Evolutionary conservation across 1,284 basidiomycete species (phyloP).

Genomic region (Wallemia hederae): DNA sequence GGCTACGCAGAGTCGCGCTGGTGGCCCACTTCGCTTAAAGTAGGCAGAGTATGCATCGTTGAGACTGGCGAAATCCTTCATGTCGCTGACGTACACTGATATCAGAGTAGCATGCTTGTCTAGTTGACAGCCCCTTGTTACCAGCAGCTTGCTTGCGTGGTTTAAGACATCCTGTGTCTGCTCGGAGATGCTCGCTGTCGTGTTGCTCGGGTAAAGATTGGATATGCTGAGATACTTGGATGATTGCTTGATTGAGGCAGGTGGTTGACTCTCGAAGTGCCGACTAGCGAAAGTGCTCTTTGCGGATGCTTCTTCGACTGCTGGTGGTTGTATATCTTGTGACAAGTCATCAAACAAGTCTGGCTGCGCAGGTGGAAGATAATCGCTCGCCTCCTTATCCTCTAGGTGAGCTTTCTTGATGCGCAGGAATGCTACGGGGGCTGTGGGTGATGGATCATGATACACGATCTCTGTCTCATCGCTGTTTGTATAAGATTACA

Average conservation of each 20-base stretch:
- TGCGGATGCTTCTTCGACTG: constrained; percentile 1
- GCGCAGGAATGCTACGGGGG: constrained; percentile 61
- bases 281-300: constrained; percentile 1
- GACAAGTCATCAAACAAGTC: constrained; percentile 14
- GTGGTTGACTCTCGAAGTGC: background rate
- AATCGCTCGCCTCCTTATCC: constrained; percentile 19
- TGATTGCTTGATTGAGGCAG: background rate
- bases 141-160: constrained; percentile 7
- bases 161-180: background rate
- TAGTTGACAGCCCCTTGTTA: background rate
- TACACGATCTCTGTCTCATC: constrained; percentile 37
- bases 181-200: background rate
- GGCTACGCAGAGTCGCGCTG: constrained; percentile 69
- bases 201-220: background rate
- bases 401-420: constrained; percentile 36
- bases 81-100: constrained; percentile 29
- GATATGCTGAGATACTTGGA: background rate
- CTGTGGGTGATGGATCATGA: constrained; percentile 25
- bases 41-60: constrained; percentile 48
- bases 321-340: background rate
- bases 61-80: constrained; percentile 39
- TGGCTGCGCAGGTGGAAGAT: constrained; percentile 25
- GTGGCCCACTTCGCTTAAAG: constrained; percentile 60
- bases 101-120: constrained; percentile 9
- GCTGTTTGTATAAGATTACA: constrained; percentile 16